Evolutionary conservation across 2,329 filamentous ascomycete genomes (phyloP), one percentile per base, ranked within the genome.

Genomic region (Claviceps lovelessii): DNA sequence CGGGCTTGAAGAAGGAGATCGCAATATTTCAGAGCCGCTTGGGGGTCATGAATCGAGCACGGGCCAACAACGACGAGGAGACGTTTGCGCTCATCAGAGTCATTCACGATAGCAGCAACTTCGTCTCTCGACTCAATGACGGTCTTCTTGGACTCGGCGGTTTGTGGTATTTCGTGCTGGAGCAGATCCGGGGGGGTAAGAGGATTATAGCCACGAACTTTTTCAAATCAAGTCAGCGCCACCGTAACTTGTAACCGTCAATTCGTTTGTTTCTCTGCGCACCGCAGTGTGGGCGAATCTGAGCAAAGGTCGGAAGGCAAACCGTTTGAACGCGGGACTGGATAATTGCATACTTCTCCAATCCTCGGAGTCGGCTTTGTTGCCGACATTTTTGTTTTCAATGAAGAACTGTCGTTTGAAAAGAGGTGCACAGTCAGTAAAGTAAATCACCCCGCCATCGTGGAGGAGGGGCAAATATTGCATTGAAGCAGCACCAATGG

Each of bases 41-140:
- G 81, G 8, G 93, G 93, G 72, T 98, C 93, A 76, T 98, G 93
- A 67, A 98, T 91, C 29, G 90, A 96, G 78, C 93, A 98, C 53
- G 93, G 93, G 2, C 93, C 93, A 66, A 94, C 86, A 66, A 98
- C 84, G 64, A 97, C 93, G 59, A 98, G 81, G 37, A 98, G 86
- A 46, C 83, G 83, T 85, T 63, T 72, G 57, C 90, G 87, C 75
- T 95, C 89, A 70, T 83, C 84, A 60, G 81, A 76, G 65, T 85
- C 83, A 68, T 88, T 84, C 67, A 95, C 84, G 66, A 94, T 86
- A 61, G 83, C 78, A 61, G 86, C 81, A 54, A 78, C 80, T 64
- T 83, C 79, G 63, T 77, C 79, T 62, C 86, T 82, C 61, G 84
- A 85, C 71, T 81, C 80, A 62, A 89, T 71, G 46, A 90, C 84